These are phyloP conservation scores for Amaranthus cruentus DNA, from an alignment of 148 eudicot species.

Conservation along the genomic window DNA sequence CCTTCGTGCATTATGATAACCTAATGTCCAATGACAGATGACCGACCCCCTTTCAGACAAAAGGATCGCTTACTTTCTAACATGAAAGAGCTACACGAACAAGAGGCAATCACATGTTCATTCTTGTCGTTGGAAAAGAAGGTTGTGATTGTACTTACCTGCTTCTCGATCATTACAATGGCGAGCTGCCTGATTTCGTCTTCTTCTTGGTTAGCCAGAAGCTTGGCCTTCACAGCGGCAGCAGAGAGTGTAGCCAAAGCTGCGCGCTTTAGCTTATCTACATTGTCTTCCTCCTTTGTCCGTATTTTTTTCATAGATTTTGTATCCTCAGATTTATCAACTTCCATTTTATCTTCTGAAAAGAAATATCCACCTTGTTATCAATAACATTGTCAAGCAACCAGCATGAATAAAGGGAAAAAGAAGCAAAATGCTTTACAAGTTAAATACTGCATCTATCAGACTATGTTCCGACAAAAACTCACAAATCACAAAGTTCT, in stretches of 20 bases:
- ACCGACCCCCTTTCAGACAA: not conserved
- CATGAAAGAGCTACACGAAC: not conserved
- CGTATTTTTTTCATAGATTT: constrained; percentile 15
- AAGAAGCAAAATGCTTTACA: not conserved
- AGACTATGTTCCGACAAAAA: not conserved
- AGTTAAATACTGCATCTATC: not conserved
- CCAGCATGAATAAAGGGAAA: not conserved
- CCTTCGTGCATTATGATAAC: constrained; percentile 8
- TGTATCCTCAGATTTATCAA: constrained; percentile 31
- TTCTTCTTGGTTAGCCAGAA: constrained; percentile 92
- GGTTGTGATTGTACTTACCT: constrained; percentile 41
- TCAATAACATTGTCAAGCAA: constrained; percentile 9
- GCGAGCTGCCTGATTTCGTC: constrained; percentile 80
- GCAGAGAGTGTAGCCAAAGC: constrained; percentile 80
- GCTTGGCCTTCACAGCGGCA: constrained; percentile 93
- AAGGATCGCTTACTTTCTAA: not conserved
- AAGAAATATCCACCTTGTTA: not conserved
- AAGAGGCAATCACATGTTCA: not conserved
- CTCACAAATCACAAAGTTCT: too few relatives aligned
- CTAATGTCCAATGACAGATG: not conserved
- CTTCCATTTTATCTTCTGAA: constrained; percentile 34
- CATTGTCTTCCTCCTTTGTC: constrained; percentile 32
- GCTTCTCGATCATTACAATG: constrained; percentile 69
- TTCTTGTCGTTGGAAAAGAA: not conserved
- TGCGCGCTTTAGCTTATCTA: constrained; percentile 62